Evolutionary conservation across 306 rosid species (phyloP).

Genomic region (Corylus americana): DNA sequence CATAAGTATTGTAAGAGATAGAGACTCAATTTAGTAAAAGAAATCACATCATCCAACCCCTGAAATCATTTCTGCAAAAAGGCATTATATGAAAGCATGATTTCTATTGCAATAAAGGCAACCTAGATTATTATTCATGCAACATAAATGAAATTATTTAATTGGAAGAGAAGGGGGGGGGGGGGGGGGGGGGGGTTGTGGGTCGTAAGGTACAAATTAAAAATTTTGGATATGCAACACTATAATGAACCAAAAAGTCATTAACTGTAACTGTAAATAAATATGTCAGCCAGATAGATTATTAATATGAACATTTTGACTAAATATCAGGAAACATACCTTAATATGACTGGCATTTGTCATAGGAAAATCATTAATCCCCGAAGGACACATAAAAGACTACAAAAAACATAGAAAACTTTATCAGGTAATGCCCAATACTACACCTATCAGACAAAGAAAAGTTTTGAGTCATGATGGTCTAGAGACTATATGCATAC

Average conservation of each 20-base stretch:
- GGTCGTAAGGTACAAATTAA: too few species aligned
- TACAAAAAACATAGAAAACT: conserved; percentile 37
- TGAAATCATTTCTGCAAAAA: conserved; percentile 7
- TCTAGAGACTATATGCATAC: neutral
- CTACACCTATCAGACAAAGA: neutral
- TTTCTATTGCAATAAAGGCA: conserved; percentile 13
- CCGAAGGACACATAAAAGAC: conserved; percentile 99
- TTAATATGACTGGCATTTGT: conserved; percentile 75
- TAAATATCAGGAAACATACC: conserved; percentile 38
- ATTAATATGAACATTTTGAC: neutral
- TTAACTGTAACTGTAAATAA: conserved; percentile 6
- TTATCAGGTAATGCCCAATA: conserved; percentile 17
- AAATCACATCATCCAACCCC: conserved; percentile 19
- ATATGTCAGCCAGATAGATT: conserved; percentile 7
- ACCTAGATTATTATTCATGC: conserved; percentile 4
- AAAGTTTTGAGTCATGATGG: neutral
- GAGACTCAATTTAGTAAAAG: conserved; percentile 11
- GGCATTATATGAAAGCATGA: conserved; percentile 4
- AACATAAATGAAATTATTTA: conserved; percentile 1
- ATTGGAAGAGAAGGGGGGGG: neutral
- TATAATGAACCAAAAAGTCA: neutral
- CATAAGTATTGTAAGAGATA: conserved; percentile 17
- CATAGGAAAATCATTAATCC: conserved; percentile 94
- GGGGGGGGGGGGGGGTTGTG: too few species aligned
- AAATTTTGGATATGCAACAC: neutral